Conservation (phyloP, 331 rosid genomes). For the Acacia concinna region DNA sequence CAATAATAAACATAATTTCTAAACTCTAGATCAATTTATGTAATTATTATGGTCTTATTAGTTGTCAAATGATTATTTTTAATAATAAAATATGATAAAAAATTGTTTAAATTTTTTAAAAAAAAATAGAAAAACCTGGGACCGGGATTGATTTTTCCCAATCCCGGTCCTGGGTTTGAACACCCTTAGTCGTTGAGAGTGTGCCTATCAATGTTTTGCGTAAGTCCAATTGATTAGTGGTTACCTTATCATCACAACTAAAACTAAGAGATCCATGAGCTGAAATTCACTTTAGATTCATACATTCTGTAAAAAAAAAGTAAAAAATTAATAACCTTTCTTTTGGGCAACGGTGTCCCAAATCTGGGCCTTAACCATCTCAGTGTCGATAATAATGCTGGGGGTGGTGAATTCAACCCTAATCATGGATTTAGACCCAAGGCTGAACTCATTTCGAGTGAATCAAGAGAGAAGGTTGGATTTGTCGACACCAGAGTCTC, state of each 20-base stretch:
- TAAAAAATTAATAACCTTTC: constrained; percentile 40
- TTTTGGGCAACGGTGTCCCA: constrained; percentile 72
- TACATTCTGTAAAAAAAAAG: neutral
- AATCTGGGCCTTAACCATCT: constrained; percentile 68
- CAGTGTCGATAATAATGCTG: constrained; percentile 49
- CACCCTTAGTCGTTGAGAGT: no score
- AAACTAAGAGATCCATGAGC: neutral
- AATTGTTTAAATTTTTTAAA: no score
- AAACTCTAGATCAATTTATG: no score
- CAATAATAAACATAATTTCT: no score
- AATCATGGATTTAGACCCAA: constrained; percentile 65
- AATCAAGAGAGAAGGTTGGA: constrained; percentile 64
- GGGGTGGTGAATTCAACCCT: constrained; percentile 66
- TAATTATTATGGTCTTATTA: no score
- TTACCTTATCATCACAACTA: neutral
- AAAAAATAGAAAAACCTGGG: no score
- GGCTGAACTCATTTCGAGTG: constrained; percentile 61
- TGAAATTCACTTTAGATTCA: neutral
- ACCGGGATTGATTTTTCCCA: no score
- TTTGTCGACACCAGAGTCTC: constrained; percentile 70
- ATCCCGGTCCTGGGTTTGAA: no score
- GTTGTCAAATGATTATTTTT: no score
- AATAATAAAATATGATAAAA: no score
- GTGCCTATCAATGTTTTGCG: no score
- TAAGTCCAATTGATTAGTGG: no score